Evolutionary conservation across 768 basidiomycete species (phyloP).

Genomic region (Lactarius trivialis): DNA sequence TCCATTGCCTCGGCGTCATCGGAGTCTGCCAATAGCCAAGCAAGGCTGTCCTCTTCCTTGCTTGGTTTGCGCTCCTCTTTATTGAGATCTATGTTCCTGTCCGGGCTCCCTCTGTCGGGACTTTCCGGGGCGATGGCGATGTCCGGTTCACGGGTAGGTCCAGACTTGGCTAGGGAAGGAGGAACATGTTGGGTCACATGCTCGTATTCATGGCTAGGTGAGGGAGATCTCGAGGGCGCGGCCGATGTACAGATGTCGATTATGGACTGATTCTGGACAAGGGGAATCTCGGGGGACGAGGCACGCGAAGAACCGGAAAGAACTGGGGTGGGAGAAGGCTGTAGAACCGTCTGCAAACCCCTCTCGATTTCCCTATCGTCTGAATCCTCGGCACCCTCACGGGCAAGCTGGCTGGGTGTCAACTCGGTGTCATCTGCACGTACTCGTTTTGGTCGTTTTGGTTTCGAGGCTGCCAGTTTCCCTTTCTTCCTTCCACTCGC

Average conservation of each 20-base stretch:
- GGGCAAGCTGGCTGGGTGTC: conserved; percentile 39
- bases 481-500: conserved; percentile 32
- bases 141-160: background rate
- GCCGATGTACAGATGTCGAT: conserved; percentile 22
- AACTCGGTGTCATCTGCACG: conserved; percentile 24
- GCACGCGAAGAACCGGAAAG: conserved; percentile 9
- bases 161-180: conserved; percentile 1
- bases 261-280: conserved; percentile 15
- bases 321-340: conserved; percentile 7
- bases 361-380: conserved; percentile 51
- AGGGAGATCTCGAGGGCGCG: conserved; percentile 14
- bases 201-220: background rate
- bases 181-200: background rate
- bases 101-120: background rate
- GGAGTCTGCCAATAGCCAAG: conserved; percentile 23
- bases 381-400: conserved; percentile 44
- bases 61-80: background rate
- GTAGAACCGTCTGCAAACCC: conserved; percentile 28
- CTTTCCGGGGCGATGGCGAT: background rate
- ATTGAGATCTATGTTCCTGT: background rate
- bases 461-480: conserved; percentile 19
- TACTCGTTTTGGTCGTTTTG: conserved; percentile 26
- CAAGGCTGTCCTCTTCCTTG: conserved; percentile 15
- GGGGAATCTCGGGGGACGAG: conserved; percentile 23
- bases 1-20: conserved; percentile 6